Evolutionary conservation across 2,329 filamentous ascomycete genomes (phyloP), one percentile per base, ranked within the genome.

Genomic region (Aspergillus clavatus): DNA sequence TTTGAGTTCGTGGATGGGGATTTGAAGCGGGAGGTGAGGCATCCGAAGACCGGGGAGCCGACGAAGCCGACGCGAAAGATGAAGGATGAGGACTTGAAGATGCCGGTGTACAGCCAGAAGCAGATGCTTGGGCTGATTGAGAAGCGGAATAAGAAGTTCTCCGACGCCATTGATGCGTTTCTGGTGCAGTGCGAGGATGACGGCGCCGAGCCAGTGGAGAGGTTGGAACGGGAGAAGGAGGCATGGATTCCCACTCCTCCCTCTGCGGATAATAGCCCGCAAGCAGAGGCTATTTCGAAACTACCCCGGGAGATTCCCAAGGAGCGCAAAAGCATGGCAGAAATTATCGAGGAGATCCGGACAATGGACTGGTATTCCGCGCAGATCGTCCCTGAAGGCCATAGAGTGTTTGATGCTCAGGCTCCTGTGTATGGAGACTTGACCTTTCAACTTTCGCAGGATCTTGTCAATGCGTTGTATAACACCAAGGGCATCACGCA

Each of bases 1-100:
- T 95, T 98, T 58, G 93, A 97, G 63, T 97, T 94, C 55, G 70
- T 95, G 14, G 93, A 97, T 63, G 90, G 86, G 0, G 91, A 96
- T 62, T 68, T 97, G 54, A 96, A 90, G 70, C 78, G 86, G 31
- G 84, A 94, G 61, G 85, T 89, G 0, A 73, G 77, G 42, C 73
- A 84, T 62, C 79, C 81, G 43, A 87, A 86, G 63, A 88, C 85
- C 0, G 87, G 86, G 1, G 82, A 90, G 63, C 77, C 83, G 0
- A 81, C 77, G 0, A 85, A 83, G 43, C 78, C 85, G 0, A 81
- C 76, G 10, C 78, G 82, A 46, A 87, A 80, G 58, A 72, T 89
- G 51, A 78, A 81, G 47, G 80, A 90, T 16, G 89, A 95, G 59
- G 82, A 88, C 48, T 63, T 97, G 54, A 94, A 87, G 67, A 89